Evolutionary conservation across 1,284 basidiomycete species (phyloP), one percentile per base, ranked within the genome.

Genomic region (Ustilago tritici): DNA sequence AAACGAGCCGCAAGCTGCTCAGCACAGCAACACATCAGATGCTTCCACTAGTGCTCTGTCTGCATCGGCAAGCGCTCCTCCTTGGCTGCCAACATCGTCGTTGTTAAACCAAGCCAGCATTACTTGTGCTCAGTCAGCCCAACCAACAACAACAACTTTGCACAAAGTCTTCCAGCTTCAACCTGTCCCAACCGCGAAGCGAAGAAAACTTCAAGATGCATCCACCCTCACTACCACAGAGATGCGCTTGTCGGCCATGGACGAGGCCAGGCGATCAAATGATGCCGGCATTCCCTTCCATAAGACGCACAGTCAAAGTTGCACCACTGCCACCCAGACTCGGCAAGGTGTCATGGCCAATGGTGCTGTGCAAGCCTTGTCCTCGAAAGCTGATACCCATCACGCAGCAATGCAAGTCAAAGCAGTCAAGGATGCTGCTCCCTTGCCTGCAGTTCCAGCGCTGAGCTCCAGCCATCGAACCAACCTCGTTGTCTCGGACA

Each of bases 171-270:
- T 76, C 19, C 73, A 61, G 32, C 61, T 76, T 40, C 64, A 70
- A 35, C 68, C 73, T 4, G 68, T 65, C 2, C 73, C 73, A 15
- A 53, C 65, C 2, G 46, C 54, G 8, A 76, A 76, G 47, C 68
- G 69, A 38, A 67, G 73, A 62, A 56, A 59, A 43, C n/a, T 76
- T 4, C 61, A 76, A 35, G 62, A 65, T 15, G 56, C 38, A 32
- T 46, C 43, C 11, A 32, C 28, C 12, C 49, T 31, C 49, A 32
- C n/a, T 46, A 19, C 43, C n/a, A 46, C n/a, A 19, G 49, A 28
- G 23, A 28, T 12, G 11, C 49, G 36, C 47, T n/a, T 36, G 15
- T 34, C 32, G 10, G 34, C 19, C 28, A 36, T 43, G n/a, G 68
- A 68, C n/a, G 57, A 71, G 10, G 35, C 57, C 5, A 54, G 58